Base-by-base conservation (phyloP, 2,329 filamentous ascomycete species). In the Pseudogymnoascus sp. region DNA sequence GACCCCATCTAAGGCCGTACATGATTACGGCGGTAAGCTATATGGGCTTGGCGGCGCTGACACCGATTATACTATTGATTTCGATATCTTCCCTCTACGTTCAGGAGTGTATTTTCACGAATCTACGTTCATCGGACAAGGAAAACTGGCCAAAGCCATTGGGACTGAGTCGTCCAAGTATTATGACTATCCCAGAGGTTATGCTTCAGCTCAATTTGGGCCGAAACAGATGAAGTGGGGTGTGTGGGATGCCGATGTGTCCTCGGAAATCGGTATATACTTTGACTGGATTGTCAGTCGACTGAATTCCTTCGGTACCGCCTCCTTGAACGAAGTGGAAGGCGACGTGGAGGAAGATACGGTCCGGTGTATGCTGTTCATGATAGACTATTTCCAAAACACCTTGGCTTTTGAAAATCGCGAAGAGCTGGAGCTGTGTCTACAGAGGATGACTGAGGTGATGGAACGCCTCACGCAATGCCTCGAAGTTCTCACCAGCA, bases 241-340 rank as follows among this genome's bases (percentile, higher is more conserved):
- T 6, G 50, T 65, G 1, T 87, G 85, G 84, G 74, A 83, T 65
- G 79, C 81, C 8, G 76, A 76, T 33, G 77, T 79, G 1, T 86
- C 84, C 1, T 86, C 84, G 3, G 84, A 87, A 66, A 66, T 87
- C 17, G 84, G 84, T 1, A 75, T 86, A 39, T 71, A 85, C n/a
- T 74, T 85, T 62, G 84, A 87, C 69, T 83, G 79, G 70, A 72
- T 87, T 33, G 69, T 74, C 9, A 82, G 85, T 35, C 74, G 80
- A 33, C 47, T 71, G 5, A 40, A 64, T 47, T 26, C 44, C 17
- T 17, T 58, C 31, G 40, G 21, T n/a, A 39, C 54, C 9, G 47
- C 47, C n/a, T 54, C 47, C 35, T n/a, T 54, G 8, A 54, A 54
- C n/a, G 47, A 10, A 11, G n/a, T 54, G 3, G 15, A 54, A 9